phyloP scores from a whole-genome alignment of 306 rosid genomes.

The Coriaria nepalensis region DNA sequence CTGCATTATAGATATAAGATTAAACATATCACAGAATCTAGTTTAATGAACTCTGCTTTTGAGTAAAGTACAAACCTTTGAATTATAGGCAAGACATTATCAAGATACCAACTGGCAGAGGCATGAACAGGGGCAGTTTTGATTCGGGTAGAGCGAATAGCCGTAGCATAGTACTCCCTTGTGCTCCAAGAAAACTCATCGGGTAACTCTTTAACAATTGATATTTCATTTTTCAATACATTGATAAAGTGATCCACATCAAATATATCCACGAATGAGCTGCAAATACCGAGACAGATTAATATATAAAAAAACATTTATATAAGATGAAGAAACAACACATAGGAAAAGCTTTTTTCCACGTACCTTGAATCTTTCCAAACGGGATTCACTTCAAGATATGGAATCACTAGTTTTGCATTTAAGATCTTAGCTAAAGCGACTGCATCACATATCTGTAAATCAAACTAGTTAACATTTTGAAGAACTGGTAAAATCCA shows the following conservation, averaged over 20 bases:
- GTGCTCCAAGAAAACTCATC: slow-evolving; percentile 82
- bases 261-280: slow-evolving; percentile 87
- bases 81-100: slow-evolving; percentile 68
- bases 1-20: slow-evolving; percentile 38
- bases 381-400: slow-evolving; percentile 87
- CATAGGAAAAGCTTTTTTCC: slow-evolving; percentile 1
- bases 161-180: slow-evolving; percentile 64
- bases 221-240: slow-evolving; percentile 67
- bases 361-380: slow-evolving; percentile 85
- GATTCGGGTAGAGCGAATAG: slow-evolving; percentile 72
- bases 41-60: not conserved
- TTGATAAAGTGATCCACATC: slow-evolving; percentile 96
- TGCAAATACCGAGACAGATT: slow-evolving; percentile 21
- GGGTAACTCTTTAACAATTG: slow-evolving; percentile 80
- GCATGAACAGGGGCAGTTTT: slow-evolving; percentile 94
- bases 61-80: slow-evolving; percentile 56
- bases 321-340: slow-evolving; percentile 3
- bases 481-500: too few relatives aligned
- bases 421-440: slow-evolving; percentile 88
- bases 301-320: slow-evolving; percentile 9
- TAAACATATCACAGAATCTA: not conserved
- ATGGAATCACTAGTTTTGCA: slow-evolving; percentile 91
- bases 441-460: slow-evolving; percentile 95
- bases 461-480: slow-evolving; percentile 1
- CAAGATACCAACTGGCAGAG: slow-evolving; percentile 78